Evolutionary conservation across 2,329 filamentous ascomycete genomes (phyloP).

Genomic region (Sordariomycetes sp.): DNA sequence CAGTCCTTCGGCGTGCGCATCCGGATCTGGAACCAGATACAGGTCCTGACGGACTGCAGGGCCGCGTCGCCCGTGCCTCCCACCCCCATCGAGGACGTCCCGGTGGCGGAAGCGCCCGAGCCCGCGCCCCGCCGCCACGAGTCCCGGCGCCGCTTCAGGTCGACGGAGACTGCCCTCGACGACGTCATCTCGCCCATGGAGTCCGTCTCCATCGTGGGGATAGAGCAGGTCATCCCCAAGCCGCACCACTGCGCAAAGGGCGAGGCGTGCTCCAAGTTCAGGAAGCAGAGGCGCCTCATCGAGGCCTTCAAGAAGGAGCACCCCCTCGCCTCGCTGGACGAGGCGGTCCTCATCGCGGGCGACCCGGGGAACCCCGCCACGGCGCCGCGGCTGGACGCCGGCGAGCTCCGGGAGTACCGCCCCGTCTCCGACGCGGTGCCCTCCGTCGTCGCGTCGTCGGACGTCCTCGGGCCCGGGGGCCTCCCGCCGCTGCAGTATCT

Average conservation of each 20-base stretch:
- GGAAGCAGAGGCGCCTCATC: constrained; percentile 66
- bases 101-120: constrained; percentile 24
- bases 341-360: constrained; percentile 62
- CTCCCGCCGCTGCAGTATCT: constrained; percentile 55
- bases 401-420: constrained; percentile 5
- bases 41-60: constrained; percentile 46
- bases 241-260: constrained; percentile 77
- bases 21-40: constrained; percentile 69
- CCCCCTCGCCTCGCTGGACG: constrained; percentile 36
- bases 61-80: constrained; percentile 36
- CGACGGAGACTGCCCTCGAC: constrained; percentile 17
- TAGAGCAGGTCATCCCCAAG: constrained; percentile 78
- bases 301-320: constrained; percentile 64
- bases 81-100: constrained; percentile 48
- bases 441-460: constrained; percentile 82
- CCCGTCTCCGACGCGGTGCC: constrained; percentile 64
- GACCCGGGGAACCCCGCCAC: constrained; percentile 67
- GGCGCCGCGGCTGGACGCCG: constrained; percentile 18
- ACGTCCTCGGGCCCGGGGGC: constrained; percentile 62
- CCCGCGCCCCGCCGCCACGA: constrained; percentile 18
- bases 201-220: constrained; percentile 82
- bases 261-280: constrained; percentile 72
- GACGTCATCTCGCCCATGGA: constrained; percentile 67
- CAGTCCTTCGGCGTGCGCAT: constrained; percentile 71
- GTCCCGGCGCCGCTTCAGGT: neutral